Base-by-base conservation (phyloP, 495 filamentous ascomycete species). In the Parathielavia hyrcaniae region DNA sequence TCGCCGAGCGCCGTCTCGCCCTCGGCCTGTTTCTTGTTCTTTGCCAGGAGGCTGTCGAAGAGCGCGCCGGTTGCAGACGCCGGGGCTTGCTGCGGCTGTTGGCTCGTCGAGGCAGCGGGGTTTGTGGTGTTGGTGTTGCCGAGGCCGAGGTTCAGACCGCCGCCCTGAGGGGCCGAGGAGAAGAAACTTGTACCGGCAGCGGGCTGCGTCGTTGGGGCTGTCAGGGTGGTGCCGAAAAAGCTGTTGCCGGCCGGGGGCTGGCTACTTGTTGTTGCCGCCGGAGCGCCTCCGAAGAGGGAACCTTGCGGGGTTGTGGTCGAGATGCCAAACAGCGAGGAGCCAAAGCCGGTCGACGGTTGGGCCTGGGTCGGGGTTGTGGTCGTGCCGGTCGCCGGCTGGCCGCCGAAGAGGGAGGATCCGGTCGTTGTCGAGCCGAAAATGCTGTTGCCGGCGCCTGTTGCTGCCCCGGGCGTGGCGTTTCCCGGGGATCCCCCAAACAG, bases 21-120 rank as follows among this genome's bases (percentile, higher is more conserved):
- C 64, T 79, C 73, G 20, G 75, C 78, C 57, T 82, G 76, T 68
- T 86, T 86, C 67, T 79, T 79, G 66, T 87, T 88, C 59, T 87
- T 86, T 62, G 92, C 88, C 13, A 96, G 75, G 22, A 97, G 74
- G 60, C 85, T 90, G 68, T 95, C 90, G 73, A 96, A 97, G 67
- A 91, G 93, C 1, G 89, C 88, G 48, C 69, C 73, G 0, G 73
- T 75, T 17, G 60, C 58, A 26, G 50, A 39, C 30, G 44, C 32
- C 32, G 46, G 53, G 20, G 26, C 17, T 17, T 62, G 59, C 36
- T 61, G 61, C 11, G 50, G 55, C 20, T 56, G 59, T 17, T 50
- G 50, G 32, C 48, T 54, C 12, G 46, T 50, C 11, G 56, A 34
- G 7, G 56, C 50, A 9, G 38, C 50, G n/a, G 26, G 39, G 32